These are phyloP conservation scores for Didymella segeticola DNA, from an alignment of 2,329 filamentous ascomycete species.

Conservation along the genomic window DNA sequence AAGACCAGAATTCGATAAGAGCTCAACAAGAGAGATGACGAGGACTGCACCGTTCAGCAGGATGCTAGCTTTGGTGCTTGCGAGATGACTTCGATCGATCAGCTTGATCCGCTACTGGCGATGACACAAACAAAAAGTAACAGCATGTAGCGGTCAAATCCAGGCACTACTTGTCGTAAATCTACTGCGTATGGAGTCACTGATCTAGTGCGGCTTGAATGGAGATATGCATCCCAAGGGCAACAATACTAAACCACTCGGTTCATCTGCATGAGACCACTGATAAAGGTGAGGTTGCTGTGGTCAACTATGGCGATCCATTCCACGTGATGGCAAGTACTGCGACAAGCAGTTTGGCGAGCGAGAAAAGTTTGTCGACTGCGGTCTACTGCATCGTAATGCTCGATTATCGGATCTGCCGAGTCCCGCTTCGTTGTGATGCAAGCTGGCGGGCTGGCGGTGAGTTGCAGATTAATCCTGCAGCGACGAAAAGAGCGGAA, in stretches of 20 bases:
- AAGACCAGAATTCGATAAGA: neutral
- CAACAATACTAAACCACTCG: neutral
- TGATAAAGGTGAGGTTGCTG: neutral
- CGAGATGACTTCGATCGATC: neutral
- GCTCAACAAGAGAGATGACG: neutral
- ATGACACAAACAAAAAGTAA: neutral
- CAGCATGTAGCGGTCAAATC: no score
- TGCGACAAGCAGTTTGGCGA: neutral
- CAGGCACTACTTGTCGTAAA: neutral
- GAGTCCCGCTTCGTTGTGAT: slow-evolving; percentile 4
- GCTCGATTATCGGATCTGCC: neutral
- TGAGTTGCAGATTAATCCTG: slow-evolving; percentile 21
- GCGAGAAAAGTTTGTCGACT: neutral
- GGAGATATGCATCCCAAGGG: neutral
- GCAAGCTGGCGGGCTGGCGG: slow-evolving; percentile 16
- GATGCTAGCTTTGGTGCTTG: neutral
- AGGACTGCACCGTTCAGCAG: neutral
- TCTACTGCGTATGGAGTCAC: neutral
- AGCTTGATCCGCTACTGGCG: neutral
- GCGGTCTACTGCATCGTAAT: neutral
- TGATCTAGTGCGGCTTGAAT: neutral
- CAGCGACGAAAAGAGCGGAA: slow-evolving; percentile 26
- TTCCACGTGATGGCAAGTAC: neutral
- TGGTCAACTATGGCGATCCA: neutral
- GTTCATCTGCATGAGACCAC: neutral